phyloP scores from a whole-genome alignment of 2,329 filamentous ascomycete genomes.

The Plectosphaerella sp. region DNA sequence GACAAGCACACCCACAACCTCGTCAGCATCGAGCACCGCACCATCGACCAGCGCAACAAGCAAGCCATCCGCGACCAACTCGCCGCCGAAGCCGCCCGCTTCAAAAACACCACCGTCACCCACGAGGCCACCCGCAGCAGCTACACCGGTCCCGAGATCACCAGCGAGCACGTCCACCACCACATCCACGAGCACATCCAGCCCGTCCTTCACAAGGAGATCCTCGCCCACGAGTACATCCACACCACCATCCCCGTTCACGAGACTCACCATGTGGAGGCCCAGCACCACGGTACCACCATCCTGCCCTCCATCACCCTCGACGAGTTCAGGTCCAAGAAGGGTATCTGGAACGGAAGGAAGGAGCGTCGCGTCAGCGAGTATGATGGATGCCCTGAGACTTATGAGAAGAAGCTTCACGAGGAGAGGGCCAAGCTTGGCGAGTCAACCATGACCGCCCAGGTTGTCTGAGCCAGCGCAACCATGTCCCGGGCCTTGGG shows the following conservation, averaged over 20 bases:
- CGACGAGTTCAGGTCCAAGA: slow-evolving; percentile 49
- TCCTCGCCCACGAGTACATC: slow-evolving; percentile 52
- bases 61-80: slow-evolving; percentile 40
- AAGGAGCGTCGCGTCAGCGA: slow-evolving; percentile 19
- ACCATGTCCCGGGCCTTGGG: too few relatives aligned
- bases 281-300: slow-evolving; percentile 55
- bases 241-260: slow-evolving; percentile 60
- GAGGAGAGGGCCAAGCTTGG: slow-evolving; percentile 4
- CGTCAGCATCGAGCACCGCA: slow-evolving; percentile 53
- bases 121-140: slow-evolving; percentile 22
- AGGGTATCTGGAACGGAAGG: slow-evolving; percentile 23
- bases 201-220: slow-evolving; percentile 56
- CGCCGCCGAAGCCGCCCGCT: slow-evolving; percentile 26
- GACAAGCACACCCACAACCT: slow-evolving; percentile 61
- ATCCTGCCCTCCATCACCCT: slow-evolving; percentile 53
- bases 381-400: slow-evolving; percentile 58
- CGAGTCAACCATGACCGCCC: neutral
- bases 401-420: slow-evolving; percentile 24
- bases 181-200: slow-evolving; percentile 53
- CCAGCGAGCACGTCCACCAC: slow-evolving; percentile 1
- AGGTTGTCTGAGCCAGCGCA: neutral
- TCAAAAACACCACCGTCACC: slow-evolving; percentile 19
- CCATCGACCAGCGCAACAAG: slow-evolving; percentile 56
- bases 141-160: slow-evolving; percentile 27
- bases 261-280: slow-evolving; percentile 57